phyloP scores from a whole-genome alignment of 257 asterid genomes.

The Gentiana straminea region DNA sequence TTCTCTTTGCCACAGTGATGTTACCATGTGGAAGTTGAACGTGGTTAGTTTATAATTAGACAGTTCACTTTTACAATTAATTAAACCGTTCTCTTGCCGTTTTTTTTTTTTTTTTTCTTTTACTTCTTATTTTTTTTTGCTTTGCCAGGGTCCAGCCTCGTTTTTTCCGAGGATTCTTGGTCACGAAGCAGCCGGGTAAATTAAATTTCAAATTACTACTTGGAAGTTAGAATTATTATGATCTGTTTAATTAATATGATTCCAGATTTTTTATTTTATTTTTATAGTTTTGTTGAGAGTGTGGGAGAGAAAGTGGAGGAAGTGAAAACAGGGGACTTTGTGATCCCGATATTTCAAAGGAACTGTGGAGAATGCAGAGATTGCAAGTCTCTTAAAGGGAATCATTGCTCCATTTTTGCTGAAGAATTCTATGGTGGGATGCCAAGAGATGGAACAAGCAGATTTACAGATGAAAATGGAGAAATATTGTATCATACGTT shows the following conservation, averaged over 20 bases:
- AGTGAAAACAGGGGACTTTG: slow-evolving; percentile 27
- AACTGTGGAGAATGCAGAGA: slow-evolving; percentile 35
- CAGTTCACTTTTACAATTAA: no score
- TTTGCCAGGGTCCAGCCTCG: slow-evolving; percentile 18
- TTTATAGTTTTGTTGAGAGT: slow-evolving; percentile 31
- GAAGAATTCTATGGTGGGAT: slow-evolving; percentile 14
- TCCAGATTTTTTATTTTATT: background rate
- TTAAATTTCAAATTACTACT: background rate
- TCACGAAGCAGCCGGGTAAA: slow-evolving; percentile 41
- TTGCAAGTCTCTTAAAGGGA: slow-evolving; percentile 21
- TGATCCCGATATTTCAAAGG: slow-evolving; percentile 25
- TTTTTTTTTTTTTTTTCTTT: no score
- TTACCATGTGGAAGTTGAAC: slow-evolving; percentile 26
- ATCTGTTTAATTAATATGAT: background rate
- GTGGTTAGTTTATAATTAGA: slow-evolving; percentile 9
- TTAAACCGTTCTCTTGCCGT: no score
- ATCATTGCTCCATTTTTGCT: slow-evolving; percentile 25
- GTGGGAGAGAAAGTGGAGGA: slow-evolving; percentile 36
- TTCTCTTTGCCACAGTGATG: slow-evolving; percentile 37
- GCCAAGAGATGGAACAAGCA: slow-evolving; percentile 32
- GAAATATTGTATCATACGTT: slow-evolving; percentile 18
- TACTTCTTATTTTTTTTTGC: no score
- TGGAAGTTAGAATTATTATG: background rate
- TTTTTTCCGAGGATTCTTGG: slow-evolving; percentile 35
- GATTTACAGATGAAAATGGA: slow-evolving; percentile 26